Conservation (phyloP, 176 grass and related monocot species). For the Bromus sterilis region DNA sequence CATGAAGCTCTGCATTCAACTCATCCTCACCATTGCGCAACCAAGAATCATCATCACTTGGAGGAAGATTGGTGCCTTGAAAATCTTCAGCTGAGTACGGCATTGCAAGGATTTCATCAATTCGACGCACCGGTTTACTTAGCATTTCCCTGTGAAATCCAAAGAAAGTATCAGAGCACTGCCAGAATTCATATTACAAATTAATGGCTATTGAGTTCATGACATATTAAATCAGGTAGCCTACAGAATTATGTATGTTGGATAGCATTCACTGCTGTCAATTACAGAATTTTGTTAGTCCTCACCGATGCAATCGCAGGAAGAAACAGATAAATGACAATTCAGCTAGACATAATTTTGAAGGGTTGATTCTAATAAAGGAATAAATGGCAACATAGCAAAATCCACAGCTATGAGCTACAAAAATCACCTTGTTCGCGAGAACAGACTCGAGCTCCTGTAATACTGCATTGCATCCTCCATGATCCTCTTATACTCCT, state of each 20-base stretch:
- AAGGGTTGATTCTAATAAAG: not conserved
- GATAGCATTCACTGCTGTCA: not conserved
- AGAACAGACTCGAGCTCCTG: conserved; percentile 63
- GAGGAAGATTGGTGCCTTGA: conserved; percentile 52
- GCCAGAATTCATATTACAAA: not conserved
- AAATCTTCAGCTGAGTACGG: conserved; percentile 58
- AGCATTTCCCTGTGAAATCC: conserved; percentile 63
- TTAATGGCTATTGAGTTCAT: not conserved
- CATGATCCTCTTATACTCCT: conserved; percentile 72
- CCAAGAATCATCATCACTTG: conserved; percentile 75
- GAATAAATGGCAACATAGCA: not conserved
- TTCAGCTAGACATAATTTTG: not conserved
- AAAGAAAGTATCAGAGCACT: not conserved
- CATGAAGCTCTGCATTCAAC: conserved; percentile 56
- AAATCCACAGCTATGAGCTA: not conserved
- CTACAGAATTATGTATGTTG: not conserved
- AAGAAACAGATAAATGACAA: not conserved
- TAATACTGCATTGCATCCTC: conserved; percentile 76
- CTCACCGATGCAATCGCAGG: not conserved
- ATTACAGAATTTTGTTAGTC: not conserved
- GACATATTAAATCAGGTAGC: not conserved
- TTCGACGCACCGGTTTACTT: conserved; percentile 60
- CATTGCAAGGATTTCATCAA: conserved; percentile 78
- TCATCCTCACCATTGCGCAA: conserved; percentile 81
- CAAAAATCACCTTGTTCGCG: conserved; percentile 45